phyloP scores from a whole-genome alignment of 441 rosid species.

The Erodium moschatum region DNA sequence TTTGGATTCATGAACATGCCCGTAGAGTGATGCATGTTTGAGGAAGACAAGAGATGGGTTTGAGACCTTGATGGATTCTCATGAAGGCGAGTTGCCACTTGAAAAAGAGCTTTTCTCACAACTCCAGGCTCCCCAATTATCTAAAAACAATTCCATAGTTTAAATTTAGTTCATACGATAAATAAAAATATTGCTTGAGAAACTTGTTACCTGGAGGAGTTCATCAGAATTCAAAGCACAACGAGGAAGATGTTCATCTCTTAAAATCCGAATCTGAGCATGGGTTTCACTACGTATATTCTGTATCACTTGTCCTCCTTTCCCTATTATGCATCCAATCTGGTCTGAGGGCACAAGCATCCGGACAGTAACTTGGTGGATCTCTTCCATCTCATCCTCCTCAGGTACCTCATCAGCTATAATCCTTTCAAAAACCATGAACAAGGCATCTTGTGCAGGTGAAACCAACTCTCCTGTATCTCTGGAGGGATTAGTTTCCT shows the following conservation, averaged over 20 bases:
- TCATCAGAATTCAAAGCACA: conserved; percentile 84
- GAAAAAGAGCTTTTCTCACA: conserved; percentile 73
- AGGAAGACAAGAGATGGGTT: conserved; percentile 52
- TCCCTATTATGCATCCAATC: conserved; percentile 93
- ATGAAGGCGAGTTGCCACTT: conserved; percentile 78
- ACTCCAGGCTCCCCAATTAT: conserved; percentile 70
- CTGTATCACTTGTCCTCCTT: conserved; percentile 90
- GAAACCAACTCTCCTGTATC: conserved; percentile 49
- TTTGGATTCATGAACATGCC: conserved; percentile 48
- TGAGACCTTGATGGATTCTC: conserved; percentile 88
- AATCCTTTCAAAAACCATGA: conserved; percentile 74
- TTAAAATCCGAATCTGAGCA: conserved; percentile 81
- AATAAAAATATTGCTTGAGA: not conserved
- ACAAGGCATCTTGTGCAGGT: conserved; percentile 92
- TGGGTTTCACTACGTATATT: conserved; percentile 79
- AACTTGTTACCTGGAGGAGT: conserved; percentile 69
- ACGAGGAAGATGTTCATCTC: conserved; percentile 77
- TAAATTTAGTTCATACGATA: not conserved
- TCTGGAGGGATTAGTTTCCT: conserved; percentile 63
- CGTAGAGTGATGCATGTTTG: conserved; percentile 41
- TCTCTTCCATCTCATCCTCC: conserved; percentile 51
- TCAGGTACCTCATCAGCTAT: conserved; percentile 53
- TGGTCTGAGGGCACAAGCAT: conserved; percentile 96
- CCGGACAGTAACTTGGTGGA: conserved; percentile 56
- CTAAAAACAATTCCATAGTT: conserved; percentile 27